Base-by-base conservation (phyloP, 441 rosid genomes). In the Bocquillonia castaneifolia region DNA sequence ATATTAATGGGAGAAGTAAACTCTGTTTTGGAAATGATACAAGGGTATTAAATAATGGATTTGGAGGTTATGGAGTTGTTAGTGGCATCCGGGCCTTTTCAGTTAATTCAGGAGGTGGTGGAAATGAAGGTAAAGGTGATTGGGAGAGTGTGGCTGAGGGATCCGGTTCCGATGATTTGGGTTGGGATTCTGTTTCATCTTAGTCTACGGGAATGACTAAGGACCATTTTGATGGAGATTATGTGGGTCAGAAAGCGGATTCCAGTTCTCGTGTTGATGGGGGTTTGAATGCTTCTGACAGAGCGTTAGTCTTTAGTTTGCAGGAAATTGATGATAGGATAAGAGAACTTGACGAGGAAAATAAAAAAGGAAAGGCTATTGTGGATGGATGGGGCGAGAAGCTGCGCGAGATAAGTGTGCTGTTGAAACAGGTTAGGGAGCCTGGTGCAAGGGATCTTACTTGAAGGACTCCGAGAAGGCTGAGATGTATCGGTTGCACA, bases 391-490 rank as follows among this genome's bases (percentile, higher is more conserved):
- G 91, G 85, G 77, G 66, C 20, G 68, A 80, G 50, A 82, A 83
- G 74, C 62, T 88, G 84, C 68, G 31, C 10, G 92, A 88, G 74
- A 76, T 77, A 17, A 72, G 80, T 70, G 78, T 77, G 45, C 53
- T 90, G 72, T 67, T 90, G 79, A 86, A 87, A 79, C 96, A 90
- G 78, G 85, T 88, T 18, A 76, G 67, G 67, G 95, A 92, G 75
- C 96, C 95, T 63, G 98, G 96, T 40, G 89, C 87, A 32, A 81
- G 98, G 98, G 95, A 1, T 72, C 93, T 63, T 92, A 86, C 73
- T 79, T 92, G 55, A 92, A 88, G 76, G 93, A 92, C 66, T 84
- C 90, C 0, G 98, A 90, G 76, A 90, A 92, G 86, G 82, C 88
- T 23, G 91, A 90, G 85, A 92, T 90, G 91, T 88, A 93, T n/a